These are phyloP conservation scores for Amauroascus verrucosus DNA, from an alignment of 2,329 filamentous ascomycete species.

Conservation along the genomic window DNA sequence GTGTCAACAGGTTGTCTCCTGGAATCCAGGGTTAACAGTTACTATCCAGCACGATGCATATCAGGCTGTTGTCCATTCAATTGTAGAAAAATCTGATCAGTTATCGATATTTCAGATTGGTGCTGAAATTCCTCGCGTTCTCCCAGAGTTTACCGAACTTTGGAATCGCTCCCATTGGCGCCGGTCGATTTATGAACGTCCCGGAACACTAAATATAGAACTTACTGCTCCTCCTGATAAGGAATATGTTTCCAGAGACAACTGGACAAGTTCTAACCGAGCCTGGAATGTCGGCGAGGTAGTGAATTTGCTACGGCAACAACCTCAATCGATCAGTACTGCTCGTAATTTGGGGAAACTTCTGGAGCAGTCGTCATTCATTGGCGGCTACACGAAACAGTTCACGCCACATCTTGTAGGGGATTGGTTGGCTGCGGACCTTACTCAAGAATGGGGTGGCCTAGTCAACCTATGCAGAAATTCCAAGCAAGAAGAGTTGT, in stretches of 20 bases:
- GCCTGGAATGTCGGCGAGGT: background rate
- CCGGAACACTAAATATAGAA: background rate
- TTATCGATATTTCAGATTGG: background rate
- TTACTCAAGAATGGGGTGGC: constrained; percentile 5
- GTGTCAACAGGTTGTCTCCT: constrained; percentile 20
- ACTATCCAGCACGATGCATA: constrained; percentile 34
- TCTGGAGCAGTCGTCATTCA: background rate
- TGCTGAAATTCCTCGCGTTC: background rate
- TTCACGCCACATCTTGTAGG: background rate
- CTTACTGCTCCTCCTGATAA: background rate
- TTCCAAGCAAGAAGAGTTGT: background rate
- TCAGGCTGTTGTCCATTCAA: constrained; percentile 10
- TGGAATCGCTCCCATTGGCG: constrained; percentile 3
- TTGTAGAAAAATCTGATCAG: constrained; percentile 2
- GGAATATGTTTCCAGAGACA: background rate
- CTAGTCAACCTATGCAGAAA: constrained; percentile 4
- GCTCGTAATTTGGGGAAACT: background rate
- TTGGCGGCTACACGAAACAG: background rate
- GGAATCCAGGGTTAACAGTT: constrained; percentile 28
- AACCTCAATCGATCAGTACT: background rate
- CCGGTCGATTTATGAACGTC: constrained; percentile 1
- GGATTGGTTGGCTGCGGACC: background rate
- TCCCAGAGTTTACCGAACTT: background rate
- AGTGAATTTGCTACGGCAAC: background rate
- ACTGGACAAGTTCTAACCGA: background rate